phyloP scores from a whole-genome alignment of 2,329 filamentous ascomycete genomes.

The Fusarium sambucinum region DNA sequence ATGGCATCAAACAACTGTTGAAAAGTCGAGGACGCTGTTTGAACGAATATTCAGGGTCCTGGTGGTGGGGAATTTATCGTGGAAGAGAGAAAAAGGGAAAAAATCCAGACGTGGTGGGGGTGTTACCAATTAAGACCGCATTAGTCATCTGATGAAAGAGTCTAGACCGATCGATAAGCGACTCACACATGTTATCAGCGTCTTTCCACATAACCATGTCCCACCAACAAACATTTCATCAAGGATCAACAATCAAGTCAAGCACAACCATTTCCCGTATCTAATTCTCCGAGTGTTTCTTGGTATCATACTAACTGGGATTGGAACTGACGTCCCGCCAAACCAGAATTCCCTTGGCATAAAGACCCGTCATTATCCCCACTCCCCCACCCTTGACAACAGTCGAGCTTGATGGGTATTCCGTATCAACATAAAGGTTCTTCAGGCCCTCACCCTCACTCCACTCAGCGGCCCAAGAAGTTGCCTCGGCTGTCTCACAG shows the following conservation, averaged over 20 bases:
- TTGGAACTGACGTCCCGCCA: constrained; percentile 37
- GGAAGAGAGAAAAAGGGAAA: constrained; percentile 19
- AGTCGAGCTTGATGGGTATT: constrained; percentile 54
- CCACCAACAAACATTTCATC: too few species aligned
- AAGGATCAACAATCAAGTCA: too few species aligned
- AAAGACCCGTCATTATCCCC: constrained; percentile 55
- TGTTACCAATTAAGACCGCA: constrained; percentile 4
- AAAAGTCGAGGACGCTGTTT: background rate
- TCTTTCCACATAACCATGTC: background rate
- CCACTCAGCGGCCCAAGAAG: constrained; percentile 54
- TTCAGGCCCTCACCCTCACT: constrained; percentile 50
- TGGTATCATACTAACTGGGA: too few species aligned
- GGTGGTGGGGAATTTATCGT: constrained; percentile 8
- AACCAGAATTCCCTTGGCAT: constrained; percentile 53
- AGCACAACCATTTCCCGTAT: too few species aligned
- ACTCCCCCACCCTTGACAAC: constrained; percentile 50
- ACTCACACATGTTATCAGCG: background rate
- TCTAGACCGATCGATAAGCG: constrained; percentile 3
- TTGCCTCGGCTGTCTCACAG: constrained; percentile 13
- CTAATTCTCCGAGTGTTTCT: too few species aligned
- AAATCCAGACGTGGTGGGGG: constrained; percentile 19
- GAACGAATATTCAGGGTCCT: constrained; percentile 16
- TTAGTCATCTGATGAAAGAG: constrained; percentile 7
- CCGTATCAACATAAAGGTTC: constrained; percentile 51
- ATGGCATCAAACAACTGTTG: background rate